Base-by-base conservation (phyloP, 1,284 basidiomycete species). In the Sphagnurus paluster region DNA sequence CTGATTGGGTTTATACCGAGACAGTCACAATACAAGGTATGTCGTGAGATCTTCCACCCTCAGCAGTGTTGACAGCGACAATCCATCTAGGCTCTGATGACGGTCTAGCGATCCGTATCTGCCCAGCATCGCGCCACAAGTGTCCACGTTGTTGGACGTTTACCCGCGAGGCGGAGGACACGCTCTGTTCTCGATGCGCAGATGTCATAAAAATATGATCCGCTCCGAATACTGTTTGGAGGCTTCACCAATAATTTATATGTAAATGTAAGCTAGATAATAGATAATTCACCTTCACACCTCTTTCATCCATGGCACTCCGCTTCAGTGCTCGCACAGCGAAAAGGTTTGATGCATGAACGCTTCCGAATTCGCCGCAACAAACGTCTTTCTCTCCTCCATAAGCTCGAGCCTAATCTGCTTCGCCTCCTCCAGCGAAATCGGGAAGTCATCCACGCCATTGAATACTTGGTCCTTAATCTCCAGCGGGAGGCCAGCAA, bases 141-240 rank as follows among this genome's bases (percentile, higher is more conserved):
- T 92, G 90, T 61, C 85, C 87, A 2, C 74, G 90, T 13, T 93
- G 90, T 63, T 92, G 90, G 89, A 82, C 79, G 5, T 84, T 76
- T 59, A 81, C 79, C 0, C 71, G 80, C 4, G 55, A 62, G 4
- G 58, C 66, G 24, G 63, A 69, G 11, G 71, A 80, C 10, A 56
- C 58, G 5, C 62, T 90, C n/a, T 92, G 89, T 65, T 46, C 51
- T 6, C 72, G 89, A 51, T 92, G 89, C 58, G 49, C 42, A 19
- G 53, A 58, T 3, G 69, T 70, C n/a, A n/a, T n/a, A n/a, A n/a
- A n/a, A n/a, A n/a, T n/a, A n/a, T n/a, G n/a, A n/a, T n/a, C n/a
- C n/a, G n/a, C n/a, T n/a, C n/a, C n/a, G n/a, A n/a, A n/a, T n/a
- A n/a, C n/a, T n/a, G n/a, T n/a, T n/a, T n/a, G n/a, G n/a, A n/a